A percentile compares a stretch with the other conserved stretches of the same genome.
Conservation (phyloP, 192 early-diverging fungal species). For the Haplosporangium gracile region DNA sequence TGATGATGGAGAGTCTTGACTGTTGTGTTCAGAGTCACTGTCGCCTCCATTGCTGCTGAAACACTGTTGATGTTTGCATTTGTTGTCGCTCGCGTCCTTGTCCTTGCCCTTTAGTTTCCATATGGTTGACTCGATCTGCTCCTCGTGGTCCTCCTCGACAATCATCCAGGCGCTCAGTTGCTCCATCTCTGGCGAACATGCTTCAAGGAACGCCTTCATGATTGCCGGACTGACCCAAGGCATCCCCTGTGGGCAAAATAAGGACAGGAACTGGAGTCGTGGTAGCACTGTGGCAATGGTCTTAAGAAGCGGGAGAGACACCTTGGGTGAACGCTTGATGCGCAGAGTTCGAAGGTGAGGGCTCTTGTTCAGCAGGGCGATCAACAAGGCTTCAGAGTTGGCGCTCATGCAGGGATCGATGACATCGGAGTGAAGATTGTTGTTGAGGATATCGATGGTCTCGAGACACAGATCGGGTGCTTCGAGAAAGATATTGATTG, state of each 20-base stretch:
- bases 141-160: not conserved
- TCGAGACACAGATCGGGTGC: not conserved
- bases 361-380: not conserved
- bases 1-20: not conserved
- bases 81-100: not conserved
- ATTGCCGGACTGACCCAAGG: not conserved
- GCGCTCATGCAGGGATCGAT: not conserved
- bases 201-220: conserved; percentile 4
- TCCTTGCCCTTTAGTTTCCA: not conserved
- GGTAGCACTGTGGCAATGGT: not conserved
- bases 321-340: not conserved
- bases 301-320: not conserved
- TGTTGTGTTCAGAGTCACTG: not conserved
- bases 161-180: not conserved
- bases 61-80: not conserved
- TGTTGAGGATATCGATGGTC: not conserved
- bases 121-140: not conserved
- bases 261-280: not conserved
- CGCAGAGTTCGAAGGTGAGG: not conserved
- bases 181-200: not conserved
- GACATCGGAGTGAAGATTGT: not conserved
- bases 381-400: not conserved
- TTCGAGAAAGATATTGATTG: not conserved
- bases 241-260: not conserved
- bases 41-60: not conserved